Evolutionary conservation across 495 filamentous ascomycete species (phyloP).

Genomic region (Trichoderma erinaceum): DNA sequence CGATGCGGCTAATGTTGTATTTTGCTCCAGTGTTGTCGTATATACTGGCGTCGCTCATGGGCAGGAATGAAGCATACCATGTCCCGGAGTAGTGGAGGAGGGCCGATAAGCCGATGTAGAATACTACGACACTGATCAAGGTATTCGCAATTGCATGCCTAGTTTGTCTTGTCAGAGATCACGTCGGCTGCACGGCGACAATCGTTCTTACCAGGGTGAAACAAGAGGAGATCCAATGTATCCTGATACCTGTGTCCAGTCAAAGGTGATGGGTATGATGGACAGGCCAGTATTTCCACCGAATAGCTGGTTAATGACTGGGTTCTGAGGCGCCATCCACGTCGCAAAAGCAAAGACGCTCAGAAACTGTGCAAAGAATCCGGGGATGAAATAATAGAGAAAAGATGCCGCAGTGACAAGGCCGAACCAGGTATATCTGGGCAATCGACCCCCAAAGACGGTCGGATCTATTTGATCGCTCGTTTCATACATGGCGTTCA

Average conservation of each 20-base stretch:
- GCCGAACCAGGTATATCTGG: constrained; percentile 54
- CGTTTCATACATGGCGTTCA: constrained; percentile 66
- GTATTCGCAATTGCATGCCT: constrained; percentile 56
- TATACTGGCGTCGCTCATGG: constrained; percentile 52
- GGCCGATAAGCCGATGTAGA: constrained; percentile 42
- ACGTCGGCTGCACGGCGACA: too few species aligned
- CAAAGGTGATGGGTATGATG: constrained; percentile 55
- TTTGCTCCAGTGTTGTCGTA: constrained; percentile 55
- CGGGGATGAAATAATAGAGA: constrained; percentile 57
- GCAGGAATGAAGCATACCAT: constrained; percentile 56
- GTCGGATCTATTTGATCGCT: constrained; percentile 39
- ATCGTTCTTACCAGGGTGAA: constrained; percentile 44
- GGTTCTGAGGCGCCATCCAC: constrained; percentile 55
- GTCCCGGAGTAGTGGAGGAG: constrained; percentile 59
- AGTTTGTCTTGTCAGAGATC: neutral
- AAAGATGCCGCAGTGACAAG: constrained; percentile 45
- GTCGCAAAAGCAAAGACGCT: constrained; percentile 57
- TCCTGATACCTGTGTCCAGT: constrained; percentile 59
- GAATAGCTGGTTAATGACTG: constrained; percentile 64
- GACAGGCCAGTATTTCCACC: constrained; percentile 58
- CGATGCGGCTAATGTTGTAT: constrained; percentile 51
- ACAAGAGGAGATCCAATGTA: constrained; percentile 53
- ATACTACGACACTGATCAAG: constrained; percentile 52
- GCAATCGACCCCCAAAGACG: constrained; percentile 49
- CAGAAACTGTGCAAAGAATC: constrained; percentile 51